Evolutionary conservation across 257 asterid species (phyloP), one percentile per base, ranked within the genome.

Genomic region (Solanum lignicaule): DNA sequence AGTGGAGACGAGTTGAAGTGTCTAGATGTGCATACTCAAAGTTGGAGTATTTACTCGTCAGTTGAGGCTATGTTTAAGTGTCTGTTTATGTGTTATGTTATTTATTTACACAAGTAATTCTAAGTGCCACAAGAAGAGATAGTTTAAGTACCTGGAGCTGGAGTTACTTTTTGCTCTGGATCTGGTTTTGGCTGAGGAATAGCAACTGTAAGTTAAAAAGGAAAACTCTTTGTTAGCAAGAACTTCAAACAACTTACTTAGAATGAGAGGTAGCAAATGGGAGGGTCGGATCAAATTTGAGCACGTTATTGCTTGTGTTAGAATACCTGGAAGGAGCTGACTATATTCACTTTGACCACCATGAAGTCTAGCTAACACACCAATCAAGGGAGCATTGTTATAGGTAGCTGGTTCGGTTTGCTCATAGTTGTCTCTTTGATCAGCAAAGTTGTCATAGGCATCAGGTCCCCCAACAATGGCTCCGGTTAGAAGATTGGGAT

Each of bases 341-440:
- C 92, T 95, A 89, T 92, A 92, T 52, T 94, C 94, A 6, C 92
- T 88, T 86, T 89, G 94, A 48, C 98, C 99, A 9, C 92, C 94
- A 14, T 94, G 95, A 58, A 97, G 89, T 79, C 99, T 93, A 8
- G 99, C 99, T 89, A 97, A 83, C 11, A 96, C 88, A 33, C 99
- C 99, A 5, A 97, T 35, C 58, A 97, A 88, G 15, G 99, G 98
- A 73, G 98, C 99, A 88, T 94, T 97, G 91, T 97, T 97, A 90
- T 97, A 97, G 32, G 99, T 97, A 83, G 99, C 99, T 5, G 99
- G 99, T 90, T 97, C 99, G 9, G 99, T 97, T 90, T 97, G 99
- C 91, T 97, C 99, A 21, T 94, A 97, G 89, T 97, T 97, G 83
- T 97, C 98, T 86, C 99, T 93, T 90, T 97, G 89, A 88, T 97